These are phyloP conservation scores for Spergularia azorica DNA, from an alignment of 179 eudicot species.

Conservation along the genomic window DNA sequence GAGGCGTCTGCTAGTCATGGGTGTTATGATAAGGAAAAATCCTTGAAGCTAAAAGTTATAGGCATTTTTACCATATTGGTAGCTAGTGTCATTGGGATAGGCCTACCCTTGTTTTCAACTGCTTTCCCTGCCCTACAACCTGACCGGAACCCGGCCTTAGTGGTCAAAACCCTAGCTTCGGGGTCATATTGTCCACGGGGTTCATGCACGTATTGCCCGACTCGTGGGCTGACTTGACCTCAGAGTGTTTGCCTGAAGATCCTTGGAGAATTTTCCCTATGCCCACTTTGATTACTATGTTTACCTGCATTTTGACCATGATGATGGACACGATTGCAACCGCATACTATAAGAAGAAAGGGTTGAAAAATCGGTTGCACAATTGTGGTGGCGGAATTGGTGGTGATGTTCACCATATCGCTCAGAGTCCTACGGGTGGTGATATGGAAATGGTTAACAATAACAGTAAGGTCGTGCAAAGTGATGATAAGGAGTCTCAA, in stretches of 20 bases:
- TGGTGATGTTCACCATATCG: slow-evolving; percentile 22
- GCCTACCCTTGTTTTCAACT: slow-evolving; percentile 52
- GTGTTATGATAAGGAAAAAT: slow-evolving; percentile 46
- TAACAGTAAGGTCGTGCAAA: slow-evolving; percentile 11
- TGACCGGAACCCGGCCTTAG: slow-evolving; percentile 36
- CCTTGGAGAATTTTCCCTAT: slow-evolving; percentile 63
- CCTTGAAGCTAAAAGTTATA: slow-evolving; percentile 45
- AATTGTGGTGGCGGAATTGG: background rate
- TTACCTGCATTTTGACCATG: slow-evolving; percentile 51
- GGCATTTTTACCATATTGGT: slow-evolving; percentile 54
- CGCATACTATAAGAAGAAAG: slow-evolving; percentile 44
- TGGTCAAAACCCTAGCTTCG: slow-evolving; percentile 62
- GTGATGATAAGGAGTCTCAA: slow-evolving; percentile 29
- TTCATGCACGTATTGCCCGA: slow-evolving; percentile 79
- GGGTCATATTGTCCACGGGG: slow-evolving; percentile 69
- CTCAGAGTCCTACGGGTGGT: slow-evolving; percentile 8
- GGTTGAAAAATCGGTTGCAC: slow-evolving; percentile 21
- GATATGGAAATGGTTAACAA: slow-evolving; percentile 25
- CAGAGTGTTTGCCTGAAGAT: slow-evolving; percentile 52
- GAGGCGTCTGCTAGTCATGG: slow-evolving; percentile 29
- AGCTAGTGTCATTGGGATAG: slow-evolving; percentile 57
- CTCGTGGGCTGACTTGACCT: slow-evolving; percentile 55
- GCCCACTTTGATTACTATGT: slow-evolving; percentile 59
- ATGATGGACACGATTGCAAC: slow-evolving; percentile 65
- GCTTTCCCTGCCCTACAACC: slow-evolving; percentile 50